Evolutionary conservation across 371 early-diverging fungal genomes (phyloP).

Genomic region (Rhizopus sp.): DNA sequence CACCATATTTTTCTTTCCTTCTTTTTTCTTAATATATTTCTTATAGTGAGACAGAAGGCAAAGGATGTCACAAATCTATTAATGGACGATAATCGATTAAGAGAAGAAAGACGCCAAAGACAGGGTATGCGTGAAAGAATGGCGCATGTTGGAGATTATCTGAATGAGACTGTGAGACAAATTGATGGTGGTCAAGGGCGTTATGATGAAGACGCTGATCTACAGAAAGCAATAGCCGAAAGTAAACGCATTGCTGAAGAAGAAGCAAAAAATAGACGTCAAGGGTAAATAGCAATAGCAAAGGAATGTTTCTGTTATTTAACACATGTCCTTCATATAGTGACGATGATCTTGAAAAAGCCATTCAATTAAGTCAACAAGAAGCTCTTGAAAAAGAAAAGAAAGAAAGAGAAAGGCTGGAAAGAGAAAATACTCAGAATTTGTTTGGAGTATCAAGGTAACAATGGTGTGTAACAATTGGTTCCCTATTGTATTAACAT

Average conservation of each 20-base stretch:
- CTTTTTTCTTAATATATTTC: not conserved
- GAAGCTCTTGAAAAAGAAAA: conserved; percentile 43
- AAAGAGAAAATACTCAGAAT: conserved; percentile 41
- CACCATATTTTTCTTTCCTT: not conserved
- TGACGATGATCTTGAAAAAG: conserved; percentile 47
- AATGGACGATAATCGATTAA: conserved; percentile 74
- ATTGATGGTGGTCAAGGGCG: conserved; percentile 12
- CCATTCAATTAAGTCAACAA: conserved; percentile 44
- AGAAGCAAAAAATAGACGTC: conserved; percentile 33
- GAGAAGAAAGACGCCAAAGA: conserved; percentile 63
- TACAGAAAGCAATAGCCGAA: conserved; percentile 35
- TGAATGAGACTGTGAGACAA: conserved; percentile 62
- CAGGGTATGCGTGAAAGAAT: conserved; percentile 47
- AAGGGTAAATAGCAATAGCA: conserved; percentile 17
- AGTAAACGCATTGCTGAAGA: conserved; percentile 45
- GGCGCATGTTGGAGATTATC: conserved; percentile 56
- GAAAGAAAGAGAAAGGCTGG: conserved; percentile 30
- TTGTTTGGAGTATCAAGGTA: conserved; percentile 2
- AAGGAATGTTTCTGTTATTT: not conserved
- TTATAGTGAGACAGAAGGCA: conserved; percentile 75
- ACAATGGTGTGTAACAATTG: not conserved
- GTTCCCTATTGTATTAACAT: not conserved
- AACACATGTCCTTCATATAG: conserved; percentile 6
- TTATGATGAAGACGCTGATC: conserved; percentile 37
- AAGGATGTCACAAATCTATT: conserved; percentile 85